These are phyloP conservation scores for Phytophthora rubi DNA, from an alignment of 352 stramenopile genomes.

Conservation along the genomic window DNA sequence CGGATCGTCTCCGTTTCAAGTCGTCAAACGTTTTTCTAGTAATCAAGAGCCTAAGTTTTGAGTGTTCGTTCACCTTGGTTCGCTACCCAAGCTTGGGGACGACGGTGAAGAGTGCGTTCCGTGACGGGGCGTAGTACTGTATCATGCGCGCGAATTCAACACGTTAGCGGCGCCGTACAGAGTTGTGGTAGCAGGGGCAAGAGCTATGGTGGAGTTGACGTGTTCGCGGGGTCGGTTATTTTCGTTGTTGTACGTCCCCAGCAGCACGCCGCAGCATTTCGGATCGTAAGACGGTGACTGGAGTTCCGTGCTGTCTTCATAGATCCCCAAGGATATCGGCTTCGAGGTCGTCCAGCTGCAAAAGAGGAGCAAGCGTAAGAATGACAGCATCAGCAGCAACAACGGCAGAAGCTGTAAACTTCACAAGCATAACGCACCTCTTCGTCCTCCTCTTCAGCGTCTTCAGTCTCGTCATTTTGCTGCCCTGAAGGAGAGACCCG, in stretches of 20 bases:
- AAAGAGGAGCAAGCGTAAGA: constrained; percentile 3
- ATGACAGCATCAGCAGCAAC: not conserved
- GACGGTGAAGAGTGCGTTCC: not conserved
- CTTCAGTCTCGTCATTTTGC: constrained; percentile 24
- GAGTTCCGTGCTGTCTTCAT: constrained; percentile 27
- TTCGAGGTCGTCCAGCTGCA: constrained; percentile 77
- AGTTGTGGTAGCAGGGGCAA: not conserved
- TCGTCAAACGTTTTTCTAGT: constrained; percentile 18
- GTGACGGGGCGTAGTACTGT: not conserved
- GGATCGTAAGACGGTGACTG: not conserved
- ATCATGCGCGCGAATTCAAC: not conserved
- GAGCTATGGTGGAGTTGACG: constrained; percentile 5
- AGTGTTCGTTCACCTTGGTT: not conserved
- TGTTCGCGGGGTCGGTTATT: constrained; percentile 8
- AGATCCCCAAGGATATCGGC: constrained; percentile 73
- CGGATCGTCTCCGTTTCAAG: not conserved
- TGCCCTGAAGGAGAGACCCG: constrained; percentile 17
- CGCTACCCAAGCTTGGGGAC: not conserved
- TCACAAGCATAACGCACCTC: constrained; percentile 38
- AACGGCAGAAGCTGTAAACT: constrained; percentile 2
- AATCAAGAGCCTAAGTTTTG: constrained; percentile 10
- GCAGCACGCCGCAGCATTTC: not conserved
- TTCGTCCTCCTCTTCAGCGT: constrained; percentile 45
- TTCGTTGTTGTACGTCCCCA: constrained; percentile 6
- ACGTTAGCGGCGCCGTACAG: not conserved